Evolutionary conservation across 495 filamentous ascomycete species (phyloP), one percentile per base, ranked within the genome.

Genomic region (Aspergillus bridgeri): DNA sequence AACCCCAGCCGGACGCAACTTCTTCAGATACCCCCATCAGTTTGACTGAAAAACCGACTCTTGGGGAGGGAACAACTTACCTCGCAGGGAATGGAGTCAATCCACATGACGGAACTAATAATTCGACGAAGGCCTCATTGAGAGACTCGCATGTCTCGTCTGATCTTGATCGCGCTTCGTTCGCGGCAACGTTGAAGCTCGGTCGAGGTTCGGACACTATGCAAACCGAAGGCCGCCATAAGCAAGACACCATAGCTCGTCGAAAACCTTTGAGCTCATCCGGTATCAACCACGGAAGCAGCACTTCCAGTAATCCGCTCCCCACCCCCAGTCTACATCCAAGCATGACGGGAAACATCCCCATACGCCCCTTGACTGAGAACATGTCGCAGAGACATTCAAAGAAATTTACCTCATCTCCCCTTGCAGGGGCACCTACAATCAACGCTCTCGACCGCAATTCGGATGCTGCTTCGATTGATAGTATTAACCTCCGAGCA

Each of bases 341-440:
- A 49, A 53, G 22, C 8, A 38, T 55, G 15, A 42, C 48, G 5
- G 56, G 44, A 23, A 54, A 15, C 42, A 25, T 51, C 15, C 33
- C 57, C 3, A 49, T 54, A 18, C 62, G 63, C 54, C 19, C 46
- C 13, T 49, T 58, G 11, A 50, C 49, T 13, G 55, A 65, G 22
- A 43, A 48, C 7, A 47, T 52, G 9, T 21, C 61, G 6, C 65
- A 59, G 24, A 59, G 54, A 19, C 48, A 59, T 22, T 57, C 62
- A 20, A 70, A 60, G 45, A 60, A 20, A 2, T 72, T 72, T 60
- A 73, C 68, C 51, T 68, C 72, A 3, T 76, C 73, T 3, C 72
- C 71, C 21, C 66, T 76, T 19, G 62, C 73, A 11, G 60, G 64
- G 48, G 62, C 65, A 18, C 57, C 67, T 19, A 57, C 59, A 24